A percentile compares a stretch with the other conserved stretches of the same genome.
Conservation (phyloP, 2,329 filamentous ascomycete species). For the Aspergillus hortae region DNA sequence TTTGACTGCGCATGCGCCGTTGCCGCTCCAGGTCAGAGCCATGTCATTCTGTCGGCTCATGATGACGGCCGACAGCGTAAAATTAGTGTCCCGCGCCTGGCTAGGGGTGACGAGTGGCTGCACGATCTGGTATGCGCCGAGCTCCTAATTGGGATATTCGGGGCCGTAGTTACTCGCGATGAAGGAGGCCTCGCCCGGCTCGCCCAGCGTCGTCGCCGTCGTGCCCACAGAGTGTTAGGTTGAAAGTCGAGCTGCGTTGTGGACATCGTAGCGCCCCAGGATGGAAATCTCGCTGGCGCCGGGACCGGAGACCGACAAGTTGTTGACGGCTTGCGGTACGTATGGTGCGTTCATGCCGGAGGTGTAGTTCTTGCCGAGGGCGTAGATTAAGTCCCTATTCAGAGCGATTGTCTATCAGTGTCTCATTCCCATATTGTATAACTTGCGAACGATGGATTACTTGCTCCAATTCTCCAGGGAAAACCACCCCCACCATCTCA, state of each 20-base stretch:
- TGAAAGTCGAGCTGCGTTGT: conserved; percentile 39
- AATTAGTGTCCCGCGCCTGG: conserved; percentile 39
- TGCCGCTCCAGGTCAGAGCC: conserved; percentile 21
- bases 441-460: conserved; percentile 5
- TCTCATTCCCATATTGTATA: background rate
- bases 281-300: conserved; percentile 30
- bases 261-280: conserved; percentile 44
- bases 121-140: conserved; percentile 42
- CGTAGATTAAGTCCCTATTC: conserved; percentile 39
- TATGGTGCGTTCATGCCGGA: conserved; percentile 37
- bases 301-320: conserved; percentile 24
- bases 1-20: conserved; percentile 36
- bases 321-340: conserved; percentile 28
- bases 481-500: conserved; percentile 45
- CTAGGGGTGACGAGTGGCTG: conserved; percentile 42
- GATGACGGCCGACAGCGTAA: conserved; percentile 45
- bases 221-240: no score
- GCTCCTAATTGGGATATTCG: conserved; percentile 41
- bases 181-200: conserved; percentile 38
- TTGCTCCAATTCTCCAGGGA: conserved; percentile 49
- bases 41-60: conserved; percentile 29
- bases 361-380: conserved; percentile 35
- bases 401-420: background rate
- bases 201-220: conserved; percentile 36
- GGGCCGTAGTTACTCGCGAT: conserved; percentile 47